Percentiles rank a stretch among this genome's conserved stretches.
Evolutionary conservation across 345 rosid species (phyloP).

Genomic region (Boechera divaricarpa): DNA sequence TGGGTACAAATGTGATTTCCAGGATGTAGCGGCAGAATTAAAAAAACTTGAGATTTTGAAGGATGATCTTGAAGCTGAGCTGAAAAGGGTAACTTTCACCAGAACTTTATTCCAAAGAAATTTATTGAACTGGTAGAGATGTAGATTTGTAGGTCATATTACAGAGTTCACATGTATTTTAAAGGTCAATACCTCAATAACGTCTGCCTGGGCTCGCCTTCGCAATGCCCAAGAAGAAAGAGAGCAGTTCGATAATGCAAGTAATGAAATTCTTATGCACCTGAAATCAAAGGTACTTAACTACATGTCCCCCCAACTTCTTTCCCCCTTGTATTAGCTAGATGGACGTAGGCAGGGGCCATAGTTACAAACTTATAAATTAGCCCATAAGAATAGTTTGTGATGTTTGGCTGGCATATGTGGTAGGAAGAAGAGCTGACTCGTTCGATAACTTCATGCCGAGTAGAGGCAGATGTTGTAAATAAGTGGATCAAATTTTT

Average conservation of each 20-base stretch:
- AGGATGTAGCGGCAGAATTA: constrained; percentile 72
- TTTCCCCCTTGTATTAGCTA: background rate
- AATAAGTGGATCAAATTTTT: constrained; percentile 71
- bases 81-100: constrained; percentile 54
- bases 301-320: background rate
- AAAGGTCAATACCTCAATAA: constrained; percentile 70
- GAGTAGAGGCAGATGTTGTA: constrained; percentile 80
- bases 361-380: background rate
- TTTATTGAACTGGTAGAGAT: background rate
- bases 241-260: constrained; percentile 92
- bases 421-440: constrained; percentile 85
- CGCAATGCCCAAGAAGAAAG: constrained; percentile 84
- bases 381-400: background rate
- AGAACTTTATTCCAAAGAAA: constrained; percentile 19
- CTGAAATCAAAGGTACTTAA: constrained; percentile 70
- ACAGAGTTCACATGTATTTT: constrained; percentile 23
- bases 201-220: constrained; percentile 66
- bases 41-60: constrained; percentile 67
- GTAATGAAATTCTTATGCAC: constrained; percentile 77
- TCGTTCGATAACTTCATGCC: constrained; percentile 66
- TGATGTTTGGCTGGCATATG: constrained; percentile 36
- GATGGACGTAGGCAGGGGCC: background rate
- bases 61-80: constrained; percentile 78
- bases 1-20: constrained; percentile 39
- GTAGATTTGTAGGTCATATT: constrained; percentile 9